Percentiles rank a stretch among this genome's conserved stretches.
phyloP scores from a whole-genome alignment of 345 rosid genomes.

The Dipteronia dyeriana region DNA sequence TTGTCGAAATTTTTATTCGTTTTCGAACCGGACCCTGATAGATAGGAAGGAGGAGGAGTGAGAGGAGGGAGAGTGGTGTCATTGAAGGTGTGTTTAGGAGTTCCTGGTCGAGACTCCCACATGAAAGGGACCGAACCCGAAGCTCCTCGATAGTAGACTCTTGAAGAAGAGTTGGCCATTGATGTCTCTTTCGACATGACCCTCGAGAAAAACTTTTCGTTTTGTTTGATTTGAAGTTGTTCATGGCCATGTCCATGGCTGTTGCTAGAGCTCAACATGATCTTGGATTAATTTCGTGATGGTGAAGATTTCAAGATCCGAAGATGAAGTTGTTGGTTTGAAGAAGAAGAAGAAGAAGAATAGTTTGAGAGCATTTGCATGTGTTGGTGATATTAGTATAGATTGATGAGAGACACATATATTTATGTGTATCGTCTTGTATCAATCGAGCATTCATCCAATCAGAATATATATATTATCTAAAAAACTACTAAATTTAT shows the following conservation, averaged over 20 bases:
- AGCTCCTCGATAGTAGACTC: constrained; percentile 74
- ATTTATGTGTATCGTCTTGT: background rate
- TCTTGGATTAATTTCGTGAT: background rate
- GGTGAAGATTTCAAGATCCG: constrained; percentile 32
- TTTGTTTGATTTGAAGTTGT: constrained; percentile 36
- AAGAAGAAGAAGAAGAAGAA: background rate
- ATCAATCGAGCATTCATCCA: too few relatives aligned
- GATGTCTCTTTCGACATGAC: constrained; percentile 64
- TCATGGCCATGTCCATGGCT: background rate
- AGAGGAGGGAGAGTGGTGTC: constrained; percentile 43
- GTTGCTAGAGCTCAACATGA: background rate
- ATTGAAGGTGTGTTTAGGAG: constrained; percentile 56
- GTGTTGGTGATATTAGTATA: background rate
- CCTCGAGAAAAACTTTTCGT: constrained; percentile 55
- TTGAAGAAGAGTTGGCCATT: constrained; percentile 56
- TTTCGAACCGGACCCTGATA: constrained; percentile 29
- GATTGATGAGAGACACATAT: background rate
- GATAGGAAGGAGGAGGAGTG: constrained; percentile 60
- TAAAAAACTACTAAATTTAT: too few relatives aligned
- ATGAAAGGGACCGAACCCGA: constrained; percentile 62
- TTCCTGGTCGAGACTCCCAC: constrained; percentile 90
- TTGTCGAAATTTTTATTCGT: constrained; percentile 7
- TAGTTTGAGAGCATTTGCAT: background rate
- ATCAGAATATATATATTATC: too few relatives aligned
- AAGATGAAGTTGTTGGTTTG: constrained; percentile 27